phyloP scores from a whole-genome alignment of 108 stramenopile genomes.

The Stephanodiscus minutulus region DNA sequence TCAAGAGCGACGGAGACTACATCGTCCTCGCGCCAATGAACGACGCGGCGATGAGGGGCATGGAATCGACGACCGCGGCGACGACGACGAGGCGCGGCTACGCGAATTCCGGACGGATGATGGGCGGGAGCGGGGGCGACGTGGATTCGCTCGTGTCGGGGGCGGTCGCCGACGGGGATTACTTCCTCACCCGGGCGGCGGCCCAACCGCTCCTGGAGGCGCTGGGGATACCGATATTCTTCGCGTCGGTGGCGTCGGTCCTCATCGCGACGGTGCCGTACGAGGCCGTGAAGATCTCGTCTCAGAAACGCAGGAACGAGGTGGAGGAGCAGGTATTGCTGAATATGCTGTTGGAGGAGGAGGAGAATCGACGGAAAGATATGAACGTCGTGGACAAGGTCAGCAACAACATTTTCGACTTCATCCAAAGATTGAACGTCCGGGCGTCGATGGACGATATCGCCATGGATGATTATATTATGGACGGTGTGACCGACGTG shows the following conservation, averaged over 20 bases:
- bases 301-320: constrained; percentile 41
- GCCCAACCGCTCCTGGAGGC: constrained; percentile 61
- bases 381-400: constrained; percentile 32
- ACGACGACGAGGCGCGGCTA: no score
- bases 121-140: constrained; percentile 3
- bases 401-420: constrained; percentile 30
- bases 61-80: constrained; percentile 15
- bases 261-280: constrained; percentile 68
- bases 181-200: constrained; percentile 70
- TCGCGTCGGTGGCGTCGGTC: constrained; percentile 59
- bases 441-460: constrained; percentile 4
- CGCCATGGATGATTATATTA: background rate
- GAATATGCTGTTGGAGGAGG: constrained; percentile 52
- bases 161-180: constrained; percentile 80
- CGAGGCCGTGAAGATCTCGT: constrained; percentile 59
- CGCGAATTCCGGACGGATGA: background rate
- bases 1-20: constrained; percentile 19
- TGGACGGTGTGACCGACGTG: background rate
- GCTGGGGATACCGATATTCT: constrained; percentile 58
- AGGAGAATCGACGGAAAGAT: constrained; percentile 21
- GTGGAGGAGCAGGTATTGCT: constrained; percentile 50
- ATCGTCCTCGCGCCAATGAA: constrained; percentile 13
- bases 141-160: constrained; percentile 38
- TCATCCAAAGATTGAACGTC: constrained; percentile 31
- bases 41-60: background rate